Conservation (phyloP, 352 stramenopile species). For the Globisporangium spinosum region DNA sequence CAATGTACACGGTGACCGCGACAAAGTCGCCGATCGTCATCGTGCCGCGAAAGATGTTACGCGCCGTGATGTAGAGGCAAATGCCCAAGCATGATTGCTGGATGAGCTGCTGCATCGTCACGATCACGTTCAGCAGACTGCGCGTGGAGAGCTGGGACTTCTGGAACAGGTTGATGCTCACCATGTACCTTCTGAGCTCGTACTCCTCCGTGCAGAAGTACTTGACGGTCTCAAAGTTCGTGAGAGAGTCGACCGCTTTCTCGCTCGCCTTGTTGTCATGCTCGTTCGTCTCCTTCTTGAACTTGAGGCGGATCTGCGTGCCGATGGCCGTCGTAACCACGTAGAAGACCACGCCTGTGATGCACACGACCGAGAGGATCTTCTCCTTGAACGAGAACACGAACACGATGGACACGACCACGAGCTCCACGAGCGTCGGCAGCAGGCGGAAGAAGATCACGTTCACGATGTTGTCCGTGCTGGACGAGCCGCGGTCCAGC, state of each 20-base stretch:
- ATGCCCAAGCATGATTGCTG: constrained; percentile 79
- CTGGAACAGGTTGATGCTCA: constrained; percentile 88
- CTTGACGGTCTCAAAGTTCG: constrained; percentile 98
- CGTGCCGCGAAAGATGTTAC: constrained; percentile 40
- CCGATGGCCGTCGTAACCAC: constrained; percentile 87
- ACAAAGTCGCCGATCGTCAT: constrained; percentile 95
- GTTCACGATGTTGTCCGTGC: constrained; percentile 93
- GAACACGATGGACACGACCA: constrained; percentile 90
- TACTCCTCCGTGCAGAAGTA: constrained; percentile 95
- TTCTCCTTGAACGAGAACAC: constrained; percentile 91
- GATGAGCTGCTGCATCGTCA: constrained; percentile 93
- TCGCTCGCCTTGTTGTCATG: constrained; percentile 97
- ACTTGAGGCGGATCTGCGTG: constrained; percentile 67
- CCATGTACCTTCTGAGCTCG: constrained; percentile 78
- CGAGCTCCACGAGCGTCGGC: constrained; percentile 92
- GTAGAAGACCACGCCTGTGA: constrained; percentile 93
- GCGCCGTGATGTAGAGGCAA: constrained; percentile 64
- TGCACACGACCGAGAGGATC: constrained; percentile 77
- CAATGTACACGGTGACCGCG: constrained; percentile 91
- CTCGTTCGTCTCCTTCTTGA: constrained; percentile 91
- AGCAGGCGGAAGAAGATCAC: constrained; percentile 96
- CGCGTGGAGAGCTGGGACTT: constrained; percentile 87
- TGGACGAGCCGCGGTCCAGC: constrained; percentile 83
- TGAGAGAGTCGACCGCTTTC: constrained; percentile 93
- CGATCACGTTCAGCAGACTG: constrained; percentile 90